Evolutionary conservation across 768 basidiomycete species (phyloP).

Genomic region (Russula virescens): DNA sequence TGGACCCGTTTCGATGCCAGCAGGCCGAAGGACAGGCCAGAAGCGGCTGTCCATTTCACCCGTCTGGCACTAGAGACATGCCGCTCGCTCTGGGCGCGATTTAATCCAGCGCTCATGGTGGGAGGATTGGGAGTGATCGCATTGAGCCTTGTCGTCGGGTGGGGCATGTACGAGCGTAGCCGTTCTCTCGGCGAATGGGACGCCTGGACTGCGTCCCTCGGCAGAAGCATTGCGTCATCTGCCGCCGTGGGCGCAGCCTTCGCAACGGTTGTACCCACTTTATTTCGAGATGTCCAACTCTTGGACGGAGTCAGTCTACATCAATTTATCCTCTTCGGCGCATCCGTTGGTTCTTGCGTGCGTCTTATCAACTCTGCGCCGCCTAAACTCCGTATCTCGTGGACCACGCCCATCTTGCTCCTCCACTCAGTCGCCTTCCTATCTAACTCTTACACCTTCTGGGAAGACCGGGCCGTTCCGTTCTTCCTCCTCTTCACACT

Average conservation of each 20-base stretch:
- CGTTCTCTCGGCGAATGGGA: constrained; percentile 39
- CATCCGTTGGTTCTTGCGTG: constrained; percentile 36
- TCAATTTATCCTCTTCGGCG: constrained; percentile 21
- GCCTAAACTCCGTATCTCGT: constrained; percentile 28
- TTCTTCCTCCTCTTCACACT: constrained; percentile 69
- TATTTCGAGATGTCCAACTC: not conserved
- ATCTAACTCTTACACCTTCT: constrained; percentile 96
- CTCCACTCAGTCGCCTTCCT: constrained; percentile 74
- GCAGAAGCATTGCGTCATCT: constrained; percentile 2
- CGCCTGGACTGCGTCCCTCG: constrained; percentile 34
- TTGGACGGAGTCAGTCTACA: constrained; percentile 25
- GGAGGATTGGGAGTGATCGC: constrained; percentile 62
- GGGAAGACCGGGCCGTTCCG: constrained; percentile 83
- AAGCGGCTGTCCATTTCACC: constrained; percentile 43
- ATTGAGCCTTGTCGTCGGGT: constrained; percentile 48
- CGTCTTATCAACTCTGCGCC: constrained; percentile 24
- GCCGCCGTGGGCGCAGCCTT: constrained; percentile 8
- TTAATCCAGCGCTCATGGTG: constrained; percentile 72
- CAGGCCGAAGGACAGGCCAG: constrained; percentile 6
- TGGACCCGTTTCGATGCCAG: constrained; percentile 9
- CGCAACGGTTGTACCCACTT: not conserved
- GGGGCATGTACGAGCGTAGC: constrained; percentile 50
- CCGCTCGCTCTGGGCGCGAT: constrained; percentile 91
- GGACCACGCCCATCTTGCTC: constrained; percentile 40
- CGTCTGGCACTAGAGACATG: constrained; percentile 62